Evolutionary conservation across 164 flowering plant species (phyloP).

Genomic region (Echeveria elegans): DNA sequence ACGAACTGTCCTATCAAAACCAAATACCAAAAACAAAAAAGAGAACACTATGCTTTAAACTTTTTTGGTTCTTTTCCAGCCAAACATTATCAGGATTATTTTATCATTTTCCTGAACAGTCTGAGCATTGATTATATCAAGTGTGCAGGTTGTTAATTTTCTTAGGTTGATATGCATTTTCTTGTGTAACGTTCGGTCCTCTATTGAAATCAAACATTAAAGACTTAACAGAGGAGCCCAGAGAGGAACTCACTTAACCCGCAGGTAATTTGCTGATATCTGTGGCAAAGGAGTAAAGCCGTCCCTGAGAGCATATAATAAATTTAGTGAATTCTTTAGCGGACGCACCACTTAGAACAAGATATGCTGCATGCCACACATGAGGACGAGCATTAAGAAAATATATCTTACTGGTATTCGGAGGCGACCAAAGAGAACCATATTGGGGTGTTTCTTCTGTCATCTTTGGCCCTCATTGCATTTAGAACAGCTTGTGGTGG

Average conservation of each 20-base stretch:
- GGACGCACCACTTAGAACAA: background rate
- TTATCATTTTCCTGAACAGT: background rate
- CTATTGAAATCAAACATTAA: background rate
- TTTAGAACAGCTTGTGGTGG: slow-evolving; percentile 46
- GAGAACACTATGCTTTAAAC: too few species aligned
- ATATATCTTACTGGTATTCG: slow-evolving; percentile 56
- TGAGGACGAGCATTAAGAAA: background rate
- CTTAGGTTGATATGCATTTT: background rate
- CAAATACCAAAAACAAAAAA: too few species aligned
- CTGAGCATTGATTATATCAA: background rate
- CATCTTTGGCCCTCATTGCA: slow-evolving; percentile 29
- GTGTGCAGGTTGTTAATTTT: background rate
- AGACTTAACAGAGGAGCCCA: background rate
- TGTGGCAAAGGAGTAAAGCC: slow-evolving; percentile 50
- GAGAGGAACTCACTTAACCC: slow-evolving; percentile 55
- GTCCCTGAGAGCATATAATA: slow-evolving; percentile 42
- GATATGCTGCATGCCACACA: background rate
- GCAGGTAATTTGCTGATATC: slow-evolving; percentile 43
- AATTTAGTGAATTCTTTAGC: background rate
- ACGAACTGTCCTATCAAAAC: background rate
- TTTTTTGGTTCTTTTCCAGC: background rate
- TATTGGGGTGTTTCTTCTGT: slow-evolving; percentile 49
- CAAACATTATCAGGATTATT: background rate
- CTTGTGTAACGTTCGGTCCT: background rate
- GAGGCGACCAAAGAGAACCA: slow-evolving; percentile 86